A percentile compares a stretch with the other conserved stretches of the same genome.
phyloP scores from a whole-genome alignment of 768 basidiomycete genomes.

The Mycena maculata region DNA sequence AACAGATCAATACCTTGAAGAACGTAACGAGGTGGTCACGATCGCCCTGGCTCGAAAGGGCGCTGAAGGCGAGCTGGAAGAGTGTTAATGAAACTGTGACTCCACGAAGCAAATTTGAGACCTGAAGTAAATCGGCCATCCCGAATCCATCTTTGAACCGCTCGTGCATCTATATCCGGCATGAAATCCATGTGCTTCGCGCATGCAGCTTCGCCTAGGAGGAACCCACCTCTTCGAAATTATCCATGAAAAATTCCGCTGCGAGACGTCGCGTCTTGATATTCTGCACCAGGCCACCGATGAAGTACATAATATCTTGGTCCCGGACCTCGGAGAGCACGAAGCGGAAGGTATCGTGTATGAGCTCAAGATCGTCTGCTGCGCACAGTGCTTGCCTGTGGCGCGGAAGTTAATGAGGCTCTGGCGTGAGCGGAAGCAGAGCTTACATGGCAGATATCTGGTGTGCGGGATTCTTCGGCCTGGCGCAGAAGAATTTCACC shows the following conservation, averaged over 20 bases:
- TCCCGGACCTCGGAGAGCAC: conserved; percentile 50
- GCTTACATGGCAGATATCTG: conserved; percentile 32
- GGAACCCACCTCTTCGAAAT: conserved; percentile 55
- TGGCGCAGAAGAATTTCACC: conserved; percentile 14
- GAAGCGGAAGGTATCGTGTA: conserved; percentile 60
- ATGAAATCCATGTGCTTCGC: conserved; percentile 25
- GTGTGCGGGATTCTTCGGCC: conserved; percentile 25
- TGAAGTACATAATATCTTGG: conserved; percentile 60
- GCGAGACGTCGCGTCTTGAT: conserved; percentile 52
- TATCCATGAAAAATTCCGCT: conserved; percentile 62
- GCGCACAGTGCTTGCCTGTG: conserved; percentile 61
- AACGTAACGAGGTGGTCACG: conserved; percentile 22
- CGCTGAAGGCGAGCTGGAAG: conserved; percentile 18
- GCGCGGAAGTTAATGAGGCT: conserved; percentile 22
- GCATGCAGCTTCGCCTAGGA: conserved; percentile 3
- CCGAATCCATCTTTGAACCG: conserved; percentile 27
- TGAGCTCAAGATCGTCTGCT: conserved; percentile 54
- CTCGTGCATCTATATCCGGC: conserved; percentile 26
- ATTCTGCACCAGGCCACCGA: conserved; percentile 58
- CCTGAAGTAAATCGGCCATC: conserved; percentile 28
- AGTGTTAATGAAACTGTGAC: conserved; percentile 7
- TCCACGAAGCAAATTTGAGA: conserved; percentile 10
- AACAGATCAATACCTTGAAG: conserved; percentile 21
- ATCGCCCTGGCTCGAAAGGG: conserved; percentile 22
- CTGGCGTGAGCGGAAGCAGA: conserved; percentile 19